These are phyloP conservation scores for Pochonia chlamydosporia DNA, from an alignment of 2,329 filamentous ascomycete genomes.

Conservation along the genomic window DNA sequence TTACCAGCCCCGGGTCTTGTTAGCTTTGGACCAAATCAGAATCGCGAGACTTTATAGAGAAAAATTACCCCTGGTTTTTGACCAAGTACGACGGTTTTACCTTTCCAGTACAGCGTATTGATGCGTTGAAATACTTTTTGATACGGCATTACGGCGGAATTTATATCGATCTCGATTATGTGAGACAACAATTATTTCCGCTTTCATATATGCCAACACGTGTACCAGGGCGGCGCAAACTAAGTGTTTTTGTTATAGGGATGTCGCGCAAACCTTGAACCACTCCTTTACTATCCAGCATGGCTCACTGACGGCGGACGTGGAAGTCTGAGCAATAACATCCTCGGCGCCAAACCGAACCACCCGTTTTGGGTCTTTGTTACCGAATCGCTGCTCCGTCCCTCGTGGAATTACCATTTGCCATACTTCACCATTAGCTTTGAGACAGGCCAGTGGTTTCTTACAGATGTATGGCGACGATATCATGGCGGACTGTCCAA, in stretches of 20 bases:
- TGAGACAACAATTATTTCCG: no score
- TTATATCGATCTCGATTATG: constrained; percentile 63
- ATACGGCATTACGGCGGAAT: constrained; percentile 71
- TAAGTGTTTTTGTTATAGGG: constrained; percentile 25
- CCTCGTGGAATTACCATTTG: constrained; percentile 3
- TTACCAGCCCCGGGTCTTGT: no score
- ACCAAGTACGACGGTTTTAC: constrained; percentile 68
- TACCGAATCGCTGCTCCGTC: constrained; percentile 4
- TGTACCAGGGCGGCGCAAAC: no score
- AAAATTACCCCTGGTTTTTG: constrained; percentile 72
- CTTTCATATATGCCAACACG: no score
- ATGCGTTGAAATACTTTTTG: constrained; percentile 74
- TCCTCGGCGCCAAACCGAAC: constrained; percentile 8
- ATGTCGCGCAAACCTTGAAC: constrained; percentile 9
- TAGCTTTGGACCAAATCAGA: constrained; percentile 66
- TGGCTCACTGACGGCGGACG: constrained; percentile 8
- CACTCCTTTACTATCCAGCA: constrained; percentile 9
- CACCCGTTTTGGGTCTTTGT: constrained; percentile 9
- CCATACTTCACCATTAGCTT: constrained; percentile 7
- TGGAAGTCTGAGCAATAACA: constrained; percentile 8
- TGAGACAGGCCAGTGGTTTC: constrained; percentile 9
- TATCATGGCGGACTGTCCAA: constrained; percentile 5
- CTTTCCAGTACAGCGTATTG: constrained; percentile 71
- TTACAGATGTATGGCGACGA: constrained; percentile 7
- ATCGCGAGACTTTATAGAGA: constrained; percentile 64